Evolutionary conservation across 2,329 filamentous ascomycete species (phyloP).

Genomic region (Alternaria longipes): DNA sequence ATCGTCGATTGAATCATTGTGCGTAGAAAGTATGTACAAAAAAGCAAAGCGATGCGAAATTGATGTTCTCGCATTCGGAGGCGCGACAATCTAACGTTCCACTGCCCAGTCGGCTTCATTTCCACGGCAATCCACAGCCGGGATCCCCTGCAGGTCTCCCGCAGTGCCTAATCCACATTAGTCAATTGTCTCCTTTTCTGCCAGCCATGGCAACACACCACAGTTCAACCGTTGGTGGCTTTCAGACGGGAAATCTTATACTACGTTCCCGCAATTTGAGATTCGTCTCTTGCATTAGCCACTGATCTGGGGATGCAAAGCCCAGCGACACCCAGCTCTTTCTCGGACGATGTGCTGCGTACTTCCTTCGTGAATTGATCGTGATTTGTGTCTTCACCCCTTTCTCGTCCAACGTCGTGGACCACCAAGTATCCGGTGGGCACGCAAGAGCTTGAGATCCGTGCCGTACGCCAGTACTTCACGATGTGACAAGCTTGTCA

Average conservation of each 20-base stretch:
- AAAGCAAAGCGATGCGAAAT: slow-evolving; percentile 4
- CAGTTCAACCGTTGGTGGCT: slow-evolving; percentile 24
- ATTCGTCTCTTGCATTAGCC: slow-evolving; percentile 12
- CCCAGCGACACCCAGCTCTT: background rate
- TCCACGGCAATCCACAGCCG: slow-evolving; percentile 24
- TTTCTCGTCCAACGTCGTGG: slow-evolving; percentile 6
- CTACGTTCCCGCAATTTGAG: slow-evolving; percentile 2
- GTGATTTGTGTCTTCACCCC: background rate
- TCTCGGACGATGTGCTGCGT: background rate
- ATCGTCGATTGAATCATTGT: slow-evolving; percentile 60
- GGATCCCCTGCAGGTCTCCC: slow-evolving; percentile 14
- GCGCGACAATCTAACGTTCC: slow-evolving; percentile 4
- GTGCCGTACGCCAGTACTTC: slow-evolving; percentile 17
- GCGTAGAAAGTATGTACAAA: background rate
- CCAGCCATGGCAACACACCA: slow-evolving; percentile 15
- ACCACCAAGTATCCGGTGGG: slow-evolving; percentile 14
- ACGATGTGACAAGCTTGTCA: slow-evolving; percentile 18
- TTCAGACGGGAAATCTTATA: slow-evolving; percentile 18
- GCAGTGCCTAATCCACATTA: slow-evolving; percentile 7
- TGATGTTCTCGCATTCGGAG: slow-evolving; percentile 4
- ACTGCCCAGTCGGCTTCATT: slow-evolving; percentile 21
- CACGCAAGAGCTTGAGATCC: slow-evolving; percentile 22
- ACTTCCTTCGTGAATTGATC: slow-evolving; percentile 4
- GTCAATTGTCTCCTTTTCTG: slow-evolving; percentile 13
- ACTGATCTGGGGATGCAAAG: slow-evolving; percentile 10